Evolutionary conservation across 2,329 filamentous ascomycete genomes (phyloP).

Genomic region (Fusarium sp.): DNA sequence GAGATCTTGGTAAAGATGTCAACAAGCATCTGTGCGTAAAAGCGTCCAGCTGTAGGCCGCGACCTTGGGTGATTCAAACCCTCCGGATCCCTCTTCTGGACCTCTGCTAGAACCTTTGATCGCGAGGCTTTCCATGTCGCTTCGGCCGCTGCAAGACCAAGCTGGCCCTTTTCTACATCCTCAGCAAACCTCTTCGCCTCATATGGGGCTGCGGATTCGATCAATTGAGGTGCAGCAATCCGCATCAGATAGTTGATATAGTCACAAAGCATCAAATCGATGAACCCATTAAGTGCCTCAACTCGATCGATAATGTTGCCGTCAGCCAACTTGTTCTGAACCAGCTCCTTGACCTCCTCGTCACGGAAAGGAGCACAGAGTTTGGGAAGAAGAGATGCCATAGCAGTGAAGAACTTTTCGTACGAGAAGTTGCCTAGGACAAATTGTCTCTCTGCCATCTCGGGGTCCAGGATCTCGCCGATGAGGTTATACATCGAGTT

Average conservation of each 20-base stretch:
- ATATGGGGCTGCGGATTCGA: constrained; percentile 78
- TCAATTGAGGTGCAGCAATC: constrained; percentile 77
- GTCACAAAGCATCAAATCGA: constrained; percentile 82
- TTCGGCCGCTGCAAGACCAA: constrained; percentile 71
- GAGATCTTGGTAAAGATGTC: constrained; percentile 79
- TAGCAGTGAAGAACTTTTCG: constrained; percentile 82
- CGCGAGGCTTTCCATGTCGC: constrained; percentile 75
- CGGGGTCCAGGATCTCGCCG: constrained; percentile 79
- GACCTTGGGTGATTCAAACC: constrained; percentile 72
- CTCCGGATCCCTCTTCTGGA: constrained; percentile 76
- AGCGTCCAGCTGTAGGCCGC: constrained; percentile 74
- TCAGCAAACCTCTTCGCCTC: constrained; percentile 79
- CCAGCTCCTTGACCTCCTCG: constrained; percentile 76
- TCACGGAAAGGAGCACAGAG: constrained; percentile 87
- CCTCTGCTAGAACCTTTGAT: constrained; percentile 74
- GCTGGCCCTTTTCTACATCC: constrained; percentile 68
- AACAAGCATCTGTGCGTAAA: constrained; percentile 81
- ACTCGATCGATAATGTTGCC: constrained; percentile 81
- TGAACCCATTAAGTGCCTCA: constrained; percentile 79
- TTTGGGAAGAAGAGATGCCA: constrained; percentile 80
- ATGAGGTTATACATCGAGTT: constrained; percentile 82
- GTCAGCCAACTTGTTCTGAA: constrained; percentile 70
- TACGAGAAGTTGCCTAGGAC: constrained; percentile 81
- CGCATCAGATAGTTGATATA: constrained; percentile 86
- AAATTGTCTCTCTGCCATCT: constrained; percentile 78